Evolutionary conservation across 495 filamentous ascomycete species (phyloP).

Genomic region (Amphirosellinia nigrospora): DNA sequence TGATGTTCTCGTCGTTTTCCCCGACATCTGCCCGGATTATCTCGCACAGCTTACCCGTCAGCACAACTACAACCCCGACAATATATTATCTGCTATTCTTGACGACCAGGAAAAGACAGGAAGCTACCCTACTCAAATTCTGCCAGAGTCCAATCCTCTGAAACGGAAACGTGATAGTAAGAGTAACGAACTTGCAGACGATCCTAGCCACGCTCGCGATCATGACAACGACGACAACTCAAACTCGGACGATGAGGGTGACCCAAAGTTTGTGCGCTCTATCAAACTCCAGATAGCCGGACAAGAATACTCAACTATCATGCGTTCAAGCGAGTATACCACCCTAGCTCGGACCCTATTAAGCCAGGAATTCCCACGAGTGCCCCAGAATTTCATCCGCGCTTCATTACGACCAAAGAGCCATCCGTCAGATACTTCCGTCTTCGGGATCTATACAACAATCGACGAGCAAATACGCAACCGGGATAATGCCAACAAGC

Average conservation of each 20-base stretch:
- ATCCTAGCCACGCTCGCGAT: constrained; percentile 20
- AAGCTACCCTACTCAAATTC: constrained; percentile 39
- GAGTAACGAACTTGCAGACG: background rate
- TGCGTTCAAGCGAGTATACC: background rate
- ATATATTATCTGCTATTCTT: constrained; percentile 37
- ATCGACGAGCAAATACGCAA: constrained; percentile 35
- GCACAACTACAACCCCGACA: constrained; percentile 29
- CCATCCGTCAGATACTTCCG: background rate
- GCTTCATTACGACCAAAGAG: constrained; percentile 11
- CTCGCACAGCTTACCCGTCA: constrained; percentile 26
- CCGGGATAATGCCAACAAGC: constrained; percentile 10
- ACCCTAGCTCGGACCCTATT: constrained; percentile 32
- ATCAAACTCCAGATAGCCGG: background rate
- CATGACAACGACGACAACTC: constrained; percentile 18
- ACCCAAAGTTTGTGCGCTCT: constrained; percentile 12
- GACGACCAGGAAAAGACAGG: constrained; percentile 42
- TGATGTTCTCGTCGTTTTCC: constrained; percentile 41
- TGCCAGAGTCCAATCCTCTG: constrained; percentile 12
- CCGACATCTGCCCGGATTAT: constrained; percentile 47
- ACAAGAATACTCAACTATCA: background rate
- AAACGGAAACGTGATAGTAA: constrained; percentile 46
- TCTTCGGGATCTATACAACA: constrained; percentile 41
- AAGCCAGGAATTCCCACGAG: constrained; percentile 31
- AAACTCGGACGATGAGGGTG: constrained; percentile 2
- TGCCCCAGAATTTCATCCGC: constrained; percentile 19